Percentiles rank a stretch among this genome's conserved stretches.
These are phyloP conservation scores for Lasiosphaeria hispida DNA, from an alignment of 495 filamentous ascomycete genomes.

Conservation along the genomic window DNA sequence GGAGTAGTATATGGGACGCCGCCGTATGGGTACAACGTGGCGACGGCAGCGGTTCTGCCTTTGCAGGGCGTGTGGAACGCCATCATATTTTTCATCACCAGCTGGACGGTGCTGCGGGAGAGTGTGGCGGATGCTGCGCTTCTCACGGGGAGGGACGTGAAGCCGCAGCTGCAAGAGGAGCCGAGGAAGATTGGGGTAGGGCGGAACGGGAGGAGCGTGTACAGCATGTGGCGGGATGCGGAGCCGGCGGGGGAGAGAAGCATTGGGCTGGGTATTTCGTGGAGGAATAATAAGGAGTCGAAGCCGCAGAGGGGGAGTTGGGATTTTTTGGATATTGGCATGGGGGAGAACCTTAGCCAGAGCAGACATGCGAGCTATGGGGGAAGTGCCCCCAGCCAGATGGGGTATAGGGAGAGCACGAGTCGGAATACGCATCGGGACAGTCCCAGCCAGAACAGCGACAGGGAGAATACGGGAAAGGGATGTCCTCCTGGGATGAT, in stretches of 20 bases:
- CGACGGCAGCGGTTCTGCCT: slow-evolving; percentile 66
- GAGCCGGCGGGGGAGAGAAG: background rate
- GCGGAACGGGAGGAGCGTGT: background rate
- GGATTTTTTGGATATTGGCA: slow-evolving; percentile 23
- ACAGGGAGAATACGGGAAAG: too few species aligned
- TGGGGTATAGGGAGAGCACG: background rate
- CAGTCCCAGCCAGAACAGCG: too few species aligned
- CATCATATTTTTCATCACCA: slow-evolving; percentile 67
- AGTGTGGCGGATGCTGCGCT: slow-evolving; percentile 3
- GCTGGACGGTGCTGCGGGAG: slow-evolving; percentile 25
- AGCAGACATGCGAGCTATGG: background rate
- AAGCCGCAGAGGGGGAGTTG: slow-evolving; percentile 10
- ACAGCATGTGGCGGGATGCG: slow-evolving; percentile 8
- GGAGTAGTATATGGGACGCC: slow-evolving; percentile 40
- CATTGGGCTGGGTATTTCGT: background rate
- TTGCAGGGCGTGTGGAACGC: slow-evolving; percentile 80
- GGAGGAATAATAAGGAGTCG: background rate
- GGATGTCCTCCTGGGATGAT: too few species aligned
- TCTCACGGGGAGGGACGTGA: background rate
- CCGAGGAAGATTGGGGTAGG: background rate
- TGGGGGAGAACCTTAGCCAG: slow-evolving; percentile 5
- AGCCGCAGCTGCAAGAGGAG: slow-evolving; percentile 1
- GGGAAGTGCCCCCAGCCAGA: background rate
- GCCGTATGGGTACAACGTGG: slow-evolving; percentile 61
- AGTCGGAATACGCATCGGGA: too few species aligned